Conservation (phyloP, 2,329 filamentous ascomycete genomes). For the Fusarium caatingaense region DNA sequence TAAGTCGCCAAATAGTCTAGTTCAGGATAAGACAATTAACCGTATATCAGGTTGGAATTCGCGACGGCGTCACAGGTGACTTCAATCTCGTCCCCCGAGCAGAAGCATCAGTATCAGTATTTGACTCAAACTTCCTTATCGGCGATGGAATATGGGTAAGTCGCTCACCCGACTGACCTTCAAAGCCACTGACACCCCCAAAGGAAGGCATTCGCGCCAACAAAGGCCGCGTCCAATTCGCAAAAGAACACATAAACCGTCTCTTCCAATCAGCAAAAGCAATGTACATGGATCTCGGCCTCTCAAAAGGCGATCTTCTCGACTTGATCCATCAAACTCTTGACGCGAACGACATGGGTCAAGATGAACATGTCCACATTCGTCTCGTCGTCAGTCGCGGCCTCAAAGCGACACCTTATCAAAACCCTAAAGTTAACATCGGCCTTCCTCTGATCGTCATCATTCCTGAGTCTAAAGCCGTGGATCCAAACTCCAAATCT, state of each 20-base stretch:
- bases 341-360: not conserved
- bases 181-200: not conserved
- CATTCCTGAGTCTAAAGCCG: conserved; percentile 7
- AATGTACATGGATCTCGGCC: conserved; percentile 14
- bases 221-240: conserved; percentile 6
- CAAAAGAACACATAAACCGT: not conserved
- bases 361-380: conserved; percentile 16
- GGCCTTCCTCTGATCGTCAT: conserved; percentile 7
- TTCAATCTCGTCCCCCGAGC: not conserved
- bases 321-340: not conserved
- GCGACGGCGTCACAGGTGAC: not conserved
- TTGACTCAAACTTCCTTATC: conserved; percentile 14
- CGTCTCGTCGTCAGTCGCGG: conserved; percentile 3
- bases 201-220: conserved; percentile 21
- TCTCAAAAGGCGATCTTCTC: not conserved
- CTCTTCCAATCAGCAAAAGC: conserved; percentile 10
- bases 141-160: conserved; percentile 19
- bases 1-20: not conserved
- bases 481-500: conserved; percentile 14
- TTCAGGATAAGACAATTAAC: not conserved
- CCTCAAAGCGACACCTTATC: not conserved
- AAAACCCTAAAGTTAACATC: conserved; percentile 5
- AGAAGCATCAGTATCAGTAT: not conserved
- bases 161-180: too few relatives aligned
- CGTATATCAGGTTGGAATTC: not conserved